These are phyloP conservation scores for Lasiodiplodia sp. DNA, from an alignment of 2,329 filamentous ascomycete species.

Conservation along the genomic window DNA sequence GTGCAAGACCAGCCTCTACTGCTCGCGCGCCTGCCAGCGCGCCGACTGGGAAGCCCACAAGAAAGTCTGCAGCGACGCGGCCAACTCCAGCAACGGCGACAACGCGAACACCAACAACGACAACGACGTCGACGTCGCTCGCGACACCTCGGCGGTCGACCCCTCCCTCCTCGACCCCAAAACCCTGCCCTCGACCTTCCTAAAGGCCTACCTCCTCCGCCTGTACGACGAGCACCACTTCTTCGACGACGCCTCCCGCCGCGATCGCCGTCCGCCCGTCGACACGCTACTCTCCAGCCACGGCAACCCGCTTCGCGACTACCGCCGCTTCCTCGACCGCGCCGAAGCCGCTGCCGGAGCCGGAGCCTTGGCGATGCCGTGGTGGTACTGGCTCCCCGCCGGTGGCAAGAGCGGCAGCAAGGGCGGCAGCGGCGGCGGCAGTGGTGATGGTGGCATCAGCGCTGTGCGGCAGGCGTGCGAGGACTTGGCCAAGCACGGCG, in stretches of 20 bases:
- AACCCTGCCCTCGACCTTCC: not conserved
- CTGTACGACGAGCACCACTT: not conserved
- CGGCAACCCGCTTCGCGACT: not conserved
- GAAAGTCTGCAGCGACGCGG: conserved; percentile 45
- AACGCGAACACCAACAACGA: not conserved
- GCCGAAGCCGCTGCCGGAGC: not conserved
- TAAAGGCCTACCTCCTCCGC: conserved; percentile 9
- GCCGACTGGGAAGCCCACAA: conserved; percentile 50
- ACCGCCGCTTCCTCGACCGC: conserved; percentile 8
- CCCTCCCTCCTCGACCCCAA: not conserved
- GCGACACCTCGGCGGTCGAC: not conserved
- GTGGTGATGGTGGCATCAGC: not conserved
- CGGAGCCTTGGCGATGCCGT: not conserved
- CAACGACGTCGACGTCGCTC: not conserved
- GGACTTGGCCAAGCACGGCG: not conserved
- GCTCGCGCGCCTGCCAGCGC: conserved; percentile 51
- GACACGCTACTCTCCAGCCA: not conserved
- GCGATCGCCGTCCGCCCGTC: not conserved
- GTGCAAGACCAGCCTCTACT: conserved; percentile 50
- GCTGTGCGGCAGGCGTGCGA: not conserved
- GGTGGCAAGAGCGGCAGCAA: not conserved
- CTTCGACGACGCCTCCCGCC: not conserved
- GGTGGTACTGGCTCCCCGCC: not conserved
- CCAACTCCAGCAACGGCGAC: not conserved
- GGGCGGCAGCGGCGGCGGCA: no score